A percentile compares a stretch with the other conserved stretches of the same genome.
Evolutionary conservation across 2,329 filamentous ascomycete species (phyloP).

Genomic region (Didymella glomerata): DNA sequence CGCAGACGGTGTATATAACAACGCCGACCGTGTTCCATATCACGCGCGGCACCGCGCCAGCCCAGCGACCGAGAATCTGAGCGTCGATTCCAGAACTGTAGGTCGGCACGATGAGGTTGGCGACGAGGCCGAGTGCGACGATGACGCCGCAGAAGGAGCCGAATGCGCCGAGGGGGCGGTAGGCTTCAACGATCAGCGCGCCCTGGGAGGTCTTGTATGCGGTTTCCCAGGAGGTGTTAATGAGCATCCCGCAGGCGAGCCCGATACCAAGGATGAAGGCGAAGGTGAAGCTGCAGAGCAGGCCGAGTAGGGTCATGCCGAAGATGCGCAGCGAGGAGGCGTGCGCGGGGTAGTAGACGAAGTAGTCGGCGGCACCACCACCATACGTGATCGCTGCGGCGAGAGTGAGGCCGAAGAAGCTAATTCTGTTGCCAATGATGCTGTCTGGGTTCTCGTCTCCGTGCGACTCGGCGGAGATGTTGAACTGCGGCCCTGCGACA

Average conservation of each 20-base stretch:
- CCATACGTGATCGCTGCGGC: constrained; percentile 71
- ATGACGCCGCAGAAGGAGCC: constrained; percentile 73
- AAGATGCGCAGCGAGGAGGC: constrained; percentile 64
- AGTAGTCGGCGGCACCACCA: constrained; percentile 71
- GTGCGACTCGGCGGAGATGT: constrained; percentile 60
- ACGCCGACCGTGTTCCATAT: constrained; percentile 71
- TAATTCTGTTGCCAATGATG: constrained; percentile 66
- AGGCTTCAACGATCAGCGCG: constrained; percentile 70
- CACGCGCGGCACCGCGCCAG: constrained; percentile 66
- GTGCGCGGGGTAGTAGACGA: constrained; percentile 69
- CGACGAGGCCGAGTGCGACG: constrained; percentile 69
- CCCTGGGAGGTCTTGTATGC: constrained; percentile 69
- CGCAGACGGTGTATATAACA: constrained; percentile 70
- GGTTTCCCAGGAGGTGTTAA: constrained; percentile 62
- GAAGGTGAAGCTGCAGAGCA: constrained; percentile 67
- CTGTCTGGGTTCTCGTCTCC: constrained; percentile 60
- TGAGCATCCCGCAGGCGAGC: constrained; percentile 65
- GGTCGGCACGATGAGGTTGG: constrained; percentile 71
- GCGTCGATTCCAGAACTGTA: constrained; percentile 72
- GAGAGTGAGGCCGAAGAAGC: constrained; percentile 74
- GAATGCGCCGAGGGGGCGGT: constrained; percentile 66
- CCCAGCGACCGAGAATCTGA: constrained; percentile 69
- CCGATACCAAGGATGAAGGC: constrained; percentile 70
- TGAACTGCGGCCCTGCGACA: constrained; percentile 67
- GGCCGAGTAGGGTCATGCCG: constrained; percentile 63